Conservation (phyloP, 129 eudicot species). For the Artemisia argyi region DNA sequence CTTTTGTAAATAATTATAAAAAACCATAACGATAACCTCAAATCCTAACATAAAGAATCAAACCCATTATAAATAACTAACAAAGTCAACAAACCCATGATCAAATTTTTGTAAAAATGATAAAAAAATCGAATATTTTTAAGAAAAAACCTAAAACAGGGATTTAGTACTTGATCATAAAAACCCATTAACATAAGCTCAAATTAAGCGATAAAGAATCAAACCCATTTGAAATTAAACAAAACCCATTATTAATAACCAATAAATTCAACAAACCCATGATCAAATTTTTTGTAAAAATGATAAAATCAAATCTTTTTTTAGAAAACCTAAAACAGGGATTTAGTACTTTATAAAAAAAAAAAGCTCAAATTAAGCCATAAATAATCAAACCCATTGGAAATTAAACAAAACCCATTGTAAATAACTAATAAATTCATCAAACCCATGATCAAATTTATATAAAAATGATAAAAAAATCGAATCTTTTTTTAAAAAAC, state of each 20-base stretch:
- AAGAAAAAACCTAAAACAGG: neutral
- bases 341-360: conserved; percentile 20
- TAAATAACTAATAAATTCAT: neutral
- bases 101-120: neutral
- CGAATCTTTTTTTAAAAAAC: neutral
- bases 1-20: too few species aligned
- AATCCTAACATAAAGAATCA: too few species aligned
- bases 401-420: conserved; percentile 17
- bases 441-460: conserved; percentile 24
- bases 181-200: neutral
- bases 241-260: conserved; percentile 8
- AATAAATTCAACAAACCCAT: conserved; percentile 13
- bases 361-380: conserved; percentile 12
- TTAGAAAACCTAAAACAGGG: conserved; percentile 7
- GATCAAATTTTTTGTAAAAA: conserved; percentile 5
- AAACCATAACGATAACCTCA: too few species aligned
- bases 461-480: conserved; percentile 10
- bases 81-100: too few species aligned
- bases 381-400: neutral
- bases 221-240: neutral
- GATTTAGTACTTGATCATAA: conserved; percentile 22
- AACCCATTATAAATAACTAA: too few species aligned
- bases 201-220: conserved; percentile 11
- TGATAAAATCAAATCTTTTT: conserved; percentile 1
- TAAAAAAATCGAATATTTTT: neutral